Base-by-base conservation (phyloP, 345 rosid species). In the Eucalyptus grandis region DNA sequence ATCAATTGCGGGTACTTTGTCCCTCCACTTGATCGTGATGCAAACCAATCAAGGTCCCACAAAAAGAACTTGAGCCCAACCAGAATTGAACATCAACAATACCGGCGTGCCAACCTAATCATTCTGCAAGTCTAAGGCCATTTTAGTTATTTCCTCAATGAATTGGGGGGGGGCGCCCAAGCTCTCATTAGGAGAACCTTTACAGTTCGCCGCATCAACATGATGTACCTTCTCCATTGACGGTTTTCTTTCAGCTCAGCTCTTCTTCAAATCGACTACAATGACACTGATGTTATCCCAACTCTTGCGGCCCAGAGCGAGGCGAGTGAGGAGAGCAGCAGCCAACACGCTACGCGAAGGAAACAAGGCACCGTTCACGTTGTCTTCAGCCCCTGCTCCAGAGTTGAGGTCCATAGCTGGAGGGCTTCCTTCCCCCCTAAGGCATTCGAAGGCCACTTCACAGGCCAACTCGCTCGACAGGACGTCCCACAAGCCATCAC, bases 401-500 rank as follows among this genome's bases (percentile, higher is more conserved):
- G 62, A 87, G 51, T 89, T 93, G 27, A 85, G 85, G 10, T 88
- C 43, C 31, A 60, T 34, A 50, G 89, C 65, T 34, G 60, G 58
- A 27, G 88, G 85, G 51, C 90, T 80, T 40, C 89, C 88, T 46
- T 92, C 93, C 40, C 88, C 93, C 19, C 88, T 91, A 46, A 96
- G 94, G 93, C 98, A 97, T 60, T 93, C 91, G 15, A 89, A 88
- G 86, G 97, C 94, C 86, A 97, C 92, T 54, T 92, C 90, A 86
- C 98, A 96, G 14, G 96, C 98, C 95, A 95, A 49, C 44, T 96
- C 95, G 19, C 89, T 93, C 6, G 96, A 92, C 86, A 96, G 82
- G 37, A 96, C 97, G 81, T 97, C 98, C 98, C 99, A 96, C 87
- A 97, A 89, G 37, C 97, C 98, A 90, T 96, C 98, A 49, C 96